Conservation (phyloP, 169 alveolate species). For the Cryptosporidium viatorum region DNA sequence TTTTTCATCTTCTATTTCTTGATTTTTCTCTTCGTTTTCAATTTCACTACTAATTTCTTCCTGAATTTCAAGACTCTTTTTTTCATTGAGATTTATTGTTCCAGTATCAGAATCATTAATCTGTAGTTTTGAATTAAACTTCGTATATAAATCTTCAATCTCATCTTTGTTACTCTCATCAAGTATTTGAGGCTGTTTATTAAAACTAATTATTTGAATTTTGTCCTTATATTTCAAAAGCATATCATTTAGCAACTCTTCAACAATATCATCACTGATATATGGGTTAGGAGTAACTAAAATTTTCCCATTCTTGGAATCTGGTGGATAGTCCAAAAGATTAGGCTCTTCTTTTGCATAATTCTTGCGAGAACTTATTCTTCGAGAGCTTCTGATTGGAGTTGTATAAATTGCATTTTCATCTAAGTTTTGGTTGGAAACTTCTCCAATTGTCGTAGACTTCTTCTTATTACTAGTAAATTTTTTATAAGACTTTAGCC, state of each 20-base stretch:
- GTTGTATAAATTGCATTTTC: conserved; percentile 50
- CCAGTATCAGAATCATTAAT: neutral
- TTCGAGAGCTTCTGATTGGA: conserved; percentile 59
- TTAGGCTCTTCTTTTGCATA: neutral
- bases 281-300: conserved; percentile 64
- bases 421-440: neutral
- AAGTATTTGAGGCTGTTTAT: conserved; percentile 51
- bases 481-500: conserved; percentile 38
- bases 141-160: neutral
- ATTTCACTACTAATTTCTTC: neutral
- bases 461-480: conserved; percentile 6
- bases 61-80: neutral
- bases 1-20: neutral
- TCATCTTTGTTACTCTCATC: neutral
- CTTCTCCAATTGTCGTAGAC: neutral
- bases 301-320: neutral
- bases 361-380: conserved; percentile 11
- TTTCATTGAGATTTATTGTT: neutral
- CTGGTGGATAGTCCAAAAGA: neutral
- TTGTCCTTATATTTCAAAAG: conserved; percentile 23
- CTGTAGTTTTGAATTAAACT: conserved; percentile 16
- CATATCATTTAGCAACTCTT: conserved; percentile 31
- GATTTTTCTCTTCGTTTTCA: neutral
- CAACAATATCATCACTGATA: conserved; percentile 16
- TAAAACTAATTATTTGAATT: conserved; percentile 22